Evolutionary conservation across 2,329 filamentous ascomycete species (phyloP).

Genomic region (Trichoderma breve): DNA sequence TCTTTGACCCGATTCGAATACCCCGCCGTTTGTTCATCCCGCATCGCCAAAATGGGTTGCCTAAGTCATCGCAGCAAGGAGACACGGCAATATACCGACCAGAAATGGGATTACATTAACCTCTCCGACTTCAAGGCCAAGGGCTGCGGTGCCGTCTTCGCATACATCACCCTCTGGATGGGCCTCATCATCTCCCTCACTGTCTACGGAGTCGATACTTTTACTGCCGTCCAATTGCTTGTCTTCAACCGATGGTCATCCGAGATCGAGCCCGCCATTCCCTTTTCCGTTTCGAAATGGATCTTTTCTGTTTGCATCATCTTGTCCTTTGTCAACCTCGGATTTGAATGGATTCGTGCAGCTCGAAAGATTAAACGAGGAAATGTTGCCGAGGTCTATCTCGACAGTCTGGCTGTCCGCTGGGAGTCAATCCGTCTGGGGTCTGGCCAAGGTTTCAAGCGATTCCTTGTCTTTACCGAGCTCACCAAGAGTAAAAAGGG

Average conservation of each 20-base stretch:
- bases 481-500: slow-evolving; percentile 90
- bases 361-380: slow-evolving; percentile 77
- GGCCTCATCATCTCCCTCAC: slow-evolving; percentile 75
- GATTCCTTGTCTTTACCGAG: slow-evolving; percentile 90
- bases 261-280: slow-evolving; percentile 74
- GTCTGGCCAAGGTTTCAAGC: slow-evolving; percentile 74
- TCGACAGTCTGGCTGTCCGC: slow-evolving; percentile 82
- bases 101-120: slow-evolving; percentile 90
- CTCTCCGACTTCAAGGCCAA: slow-evolving; percentile 77
- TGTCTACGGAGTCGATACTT: slow-evolving; percentile 87
- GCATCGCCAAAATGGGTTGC: slow-evolving; percentile 59
- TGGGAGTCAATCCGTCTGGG: slow-evolving; percentile 79
- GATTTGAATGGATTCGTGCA: slow-evolving; percentile 77
- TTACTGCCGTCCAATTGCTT: slow-evolving; percentile 88
- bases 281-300: slow-evolving; percentile 81
- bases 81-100: slow-evolving; percentile 71
- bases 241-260: slow-evolving; percentile 88
- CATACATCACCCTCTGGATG: slow-evolving; percentile 82
- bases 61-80: slow-evolving; percentile 60
- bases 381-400: slow-evolving; percentile 86
- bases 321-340: slow-evolving; percentile 78
- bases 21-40: slow-evolving; percentile 12
- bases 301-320: slow-evolving; percentile 94
- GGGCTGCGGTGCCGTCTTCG: slow-evolving; percentile 73
- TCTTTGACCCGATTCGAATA: not conserved